phyloP scores from a whole-genome alignment of 257 asterid genomes.

The Solanum microdontum region DNA sequence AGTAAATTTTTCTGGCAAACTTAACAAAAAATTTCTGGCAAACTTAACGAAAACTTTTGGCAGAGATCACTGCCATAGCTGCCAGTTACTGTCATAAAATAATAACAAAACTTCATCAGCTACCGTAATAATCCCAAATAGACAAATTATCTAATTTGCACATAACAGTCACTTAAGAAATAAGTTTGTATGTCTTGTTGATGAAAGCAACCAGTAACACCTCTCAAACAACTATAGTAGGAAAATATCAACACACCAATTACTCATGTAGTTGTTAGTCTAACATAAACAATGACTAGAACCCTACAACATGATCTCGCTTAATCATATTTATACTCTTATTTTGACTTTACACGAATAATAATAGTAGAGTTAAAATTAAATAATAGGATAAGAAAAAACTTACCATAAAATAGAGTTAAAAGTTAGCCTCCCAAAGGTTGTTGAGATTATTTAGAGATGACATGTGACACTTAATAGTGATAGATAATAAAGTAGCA shows the following conservation, averaged over 20 bases:
- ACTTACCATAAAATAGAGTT: neutral
- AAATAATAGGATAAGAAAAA: neutral
- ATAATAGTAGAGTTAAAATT: neutral
- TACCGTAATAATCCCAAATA: neutral
- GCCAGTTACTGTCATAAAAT: neutral
- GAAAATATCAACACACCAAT: neutral
- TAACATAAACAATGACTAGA: neutral
- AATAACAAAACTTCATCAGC: neutral
- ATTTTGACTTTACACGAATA: neutral
- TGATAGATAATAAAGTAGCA: neutral
- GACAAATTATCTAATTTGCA: neutral
- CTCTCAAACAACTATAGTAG: neutral
- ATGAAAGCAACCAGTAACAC: neutral
- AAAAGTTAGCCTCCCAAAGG: neutral
- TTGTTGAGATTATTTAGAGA: neutral
- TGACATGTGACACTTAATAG: neutral
- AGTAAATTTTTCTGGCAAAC: neutral
- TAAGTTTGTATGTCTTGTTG: neutral
- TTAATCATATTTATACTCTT: neutral
- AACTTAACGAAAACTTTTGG: neutral
- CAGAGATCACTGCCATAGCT: neutral
- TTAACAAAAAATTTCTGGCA: neutral
- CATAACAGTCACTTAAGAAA: neutral
- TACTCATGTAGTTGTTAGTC: neutral
- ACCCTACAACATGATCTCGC: neutral